A percentile compares a stretch with the other conserved stretches of the same genome.
These are phyloP conservation scores for Kazachstania martiniae DNA, from an alignment of 805 yeast genomes.

Conservation along the genomic window DNA sequence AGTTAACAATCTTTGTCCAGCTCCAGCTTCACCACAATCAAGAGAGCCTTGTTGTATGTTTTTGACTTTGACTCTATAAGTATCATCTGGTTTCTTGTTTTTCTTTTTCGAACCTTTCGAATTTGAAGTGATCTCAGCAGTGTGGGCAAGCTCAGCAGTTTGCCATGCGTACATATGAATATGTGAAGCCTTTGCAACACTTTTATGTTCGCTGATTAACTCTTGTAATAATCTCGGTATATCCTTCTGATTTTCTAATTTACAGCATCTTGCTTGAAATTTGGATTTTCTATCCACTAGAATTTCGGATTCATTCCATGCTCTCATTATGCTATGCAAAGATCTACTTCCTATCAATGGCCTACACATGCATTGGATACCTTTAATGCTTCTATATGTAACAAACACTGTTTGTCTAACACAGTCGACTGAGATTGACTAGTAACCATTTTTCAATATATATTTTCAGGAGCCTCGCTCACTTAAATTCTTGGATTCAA, in stretches of 20 bases:
- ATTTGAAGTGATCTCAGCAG: background rate
- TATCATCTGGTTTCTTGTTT: background rate
- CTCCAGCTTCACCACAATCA: conserved; percentile 70
- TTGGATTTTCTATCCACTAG: conserved; percentile 46
- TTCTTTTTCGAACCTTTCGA: conserved; percentile 5
- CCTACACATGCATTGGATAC: background rate
- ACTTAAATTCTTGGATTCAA: too few relatives aligned
- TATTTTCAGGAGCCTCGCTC: too few relatives aligned
- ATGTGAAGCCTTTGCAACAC: conserved; percentile 51
- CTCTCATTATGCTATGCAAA: conserved; percentile 2
- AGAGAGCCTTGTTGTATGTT: conserved; percentile 43
- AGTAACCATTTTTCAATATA: too few relatives aligned
- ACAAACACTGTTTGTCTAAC: too few relatives aligned
- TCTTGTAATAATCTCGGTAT: conserved; percentile 34
- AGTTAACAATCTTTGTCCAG: conserved; percentile 50
- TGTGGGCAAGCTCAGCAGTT: conserved; percentile 27
- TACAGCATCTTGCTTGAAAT: conserved; percentile 53
- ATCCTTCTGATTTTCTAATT: conserved; percentile 30
- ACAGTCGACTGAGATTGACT: too few relatives aligned
- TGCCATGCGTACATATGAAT: conserved; percentile 71
- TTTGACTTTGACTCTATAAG: background rate
- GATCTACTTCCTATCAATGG: background rate
- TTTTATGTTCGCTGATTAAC: conserved; percentile 36
- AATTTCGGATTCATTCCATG: conserved; percentile 34
- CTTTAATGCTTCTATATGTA: too few relatives aligned